A percentile compares a stretch with the other conserved stretches of the same genome.
Conservation (phyloP, 768 basidiomycete species). For the Leccinum boreale region DNA sequence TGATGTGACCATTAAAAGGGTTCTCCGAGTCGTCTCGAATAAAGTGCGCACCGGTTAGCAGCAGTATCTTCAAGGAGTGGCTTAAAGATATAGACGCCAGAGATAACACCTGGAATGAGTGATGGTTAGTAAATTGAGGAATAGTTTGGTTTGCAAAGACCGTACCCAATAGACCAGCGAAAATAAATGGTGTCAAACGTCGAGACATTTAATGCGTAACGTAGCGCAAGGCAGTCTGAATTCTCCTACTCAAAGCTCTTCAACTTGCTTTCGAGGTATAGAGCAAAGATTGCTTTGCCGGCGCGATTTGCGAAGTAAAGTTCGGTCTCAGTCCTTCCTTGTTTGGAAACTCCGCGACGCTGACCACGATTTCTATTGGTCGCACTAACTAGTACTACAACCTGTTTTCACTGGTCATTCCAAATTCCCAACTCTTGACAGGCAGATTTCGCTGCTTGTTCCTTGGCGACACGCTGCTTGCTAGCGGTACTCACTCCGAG, state of each 20-base stretch:
- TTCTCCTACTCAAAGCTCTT: not conserved
- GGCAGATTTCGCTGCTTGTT: constrained; percentile 45
- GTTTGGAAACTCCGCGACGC: constrained; percentile 29
- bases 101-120: constrained; percentile 45
- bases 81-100: constrained; percentile 67
- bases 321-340: constrained; percentile 10
- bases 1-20: constrained; percentile 8
- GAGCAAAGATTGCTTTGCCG: not conserved
- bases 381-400: not conserved
- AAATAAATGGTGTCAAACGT: constrained; percentile 46
- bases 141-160: not conserved
- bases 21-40: not conserved
- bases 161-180: constrained; percentile 58
- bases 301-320: constrained; percentile 2
- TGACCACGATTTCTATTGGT: not conserved
- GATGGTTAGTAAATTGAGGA: not conserved
- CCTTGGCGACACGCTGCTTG: constrained; percentile 39
- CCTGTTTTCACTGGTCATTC: constrained; percentile 1
- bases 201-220: constrained; percentile 28
- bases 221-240: not conserved
- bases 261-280: not conserved
- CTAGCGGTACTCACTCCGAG: constrained; percentile 46
- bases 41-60: constrained; percentile 13
- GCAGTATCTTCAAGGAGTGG: constrained; percentile 35
- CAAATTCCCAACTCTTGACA: constrained; percentile 32